phyloP scores from a whole-genome alignment of 345 rosid genomes.

The Abelmoschus esculentus region DNA sequence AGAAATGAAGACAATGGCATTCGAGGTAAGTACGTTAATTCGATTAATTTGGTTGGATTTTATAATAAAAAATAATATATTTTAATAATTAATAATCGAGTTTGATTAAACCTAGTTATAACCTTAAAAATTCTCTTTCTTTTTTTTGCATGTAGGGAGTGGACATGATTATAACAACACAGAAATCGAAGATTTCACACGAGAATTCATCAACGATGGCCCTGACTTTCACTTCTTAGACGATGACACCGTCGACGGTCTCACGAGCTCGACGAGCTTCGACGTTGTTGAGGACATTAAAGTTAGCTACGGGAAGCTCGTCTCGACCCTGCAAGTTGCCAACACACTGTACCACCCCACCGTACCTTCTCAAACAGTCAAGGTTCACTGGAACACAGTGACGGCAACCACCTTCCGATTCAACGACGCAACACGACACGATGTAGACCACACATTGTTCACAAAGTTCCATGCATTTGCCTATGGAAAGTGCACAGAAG shows the following conservation, averaged over 20 bases:
- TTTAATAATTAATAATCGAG: no score
- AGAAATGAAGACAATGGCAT: slow-evolving; percentile 24
- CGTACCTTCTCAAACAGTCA: slow-evolving; percentile 70
- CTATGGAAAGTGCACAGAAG: slow-evolving; percentile 6
- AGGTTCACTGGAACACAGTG: slow-evolving; percentile 49
- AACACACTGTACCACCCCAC: slow-evolving; percentile 72
- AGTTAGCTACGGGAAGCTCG: slow-evolving; percentile 63
- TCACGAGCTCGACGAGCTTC: slow-evolving; percentile 48
- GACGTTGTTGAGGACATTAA: slow-evolving; percentile 67
- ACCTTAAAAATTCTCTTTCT: not conserved
- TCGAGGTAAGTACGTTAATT: slow-evolving; percentile 31
- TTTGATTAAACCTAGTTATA: no score
- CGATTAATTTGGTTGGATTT: no score
- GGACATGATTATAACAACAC: slow-evolving; percentile 14
- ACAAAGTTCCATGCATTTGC: not conserved
- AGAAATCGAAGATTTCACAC: slow-evolving; percentile 32
- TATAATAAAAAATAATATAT: no score
- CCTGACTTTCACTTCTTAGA: slow-evolving; percentile 23
- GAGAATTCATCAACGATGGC: slow-evolving; percentile 48
- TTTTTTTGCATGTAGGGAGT: slow-evolving; percentile 28
- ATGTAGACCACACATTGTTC: no score
- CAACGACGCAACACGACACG: not conserved
- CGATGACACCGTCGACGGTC: slow-evolving; percentile 26
- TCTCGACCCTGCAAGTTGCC: slow-evolving; percentile 72
- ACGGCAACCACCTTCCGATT: not conserved